A percentile compares a stretch with the other conserved stretches of the same genome.
phyloP scores from a whole-genome alignment of 805 yeast species.

The Kazachstania martiniae region DNA sequence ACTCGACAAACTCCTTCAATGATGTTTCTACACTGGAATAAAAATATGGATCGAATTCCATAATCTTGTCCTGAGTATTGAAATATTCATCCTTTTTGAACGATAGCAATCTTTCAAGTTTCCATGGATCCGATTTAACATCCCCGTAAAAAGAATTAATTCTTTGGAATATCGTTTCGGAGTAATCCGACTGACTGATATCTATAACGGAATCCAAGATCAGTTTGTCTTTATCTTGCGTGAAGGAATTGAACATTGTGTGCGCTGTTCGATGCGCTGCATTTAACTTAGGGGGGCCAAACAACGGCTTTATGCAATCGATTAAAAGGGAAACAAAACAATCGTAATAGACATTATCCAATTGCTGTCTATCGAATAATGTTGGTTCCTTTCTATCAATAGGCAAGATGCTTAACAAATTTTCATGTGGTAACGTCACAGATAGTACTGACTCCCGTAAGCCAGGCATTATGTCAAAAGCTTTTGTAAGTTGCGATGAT shows the following conservation, averaged over 20 bases:
- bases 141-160: slow-evolving; percentile 8
- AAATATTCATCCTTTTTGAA: slow-evolving; percentile 1
- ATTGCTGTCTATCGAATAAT: too few relatives aligned
- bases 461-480: slow-evolving; percentile 3
- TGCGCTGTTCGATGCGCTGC: too few relatives aligned
- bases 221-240: neutral
- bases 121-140: slow-evolving; percentile 9
- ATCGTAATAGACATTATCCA: too few relatives aligned
- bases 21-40: slow-evolving; percentile 11
- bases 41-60: slow-evolving; percentile 1
- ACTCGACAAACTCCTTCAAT: slow-evolving; percentile 5
- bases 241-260: too few relatives aligned
- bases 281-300: too few relatives aligned
- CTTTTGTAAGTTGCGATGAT: slow-evolving; percentile 7
- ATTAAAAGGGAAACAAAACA: too few relatives aligned
- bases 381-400: too few relatives aligned
- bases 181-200: slow-evolving; percentile 3
- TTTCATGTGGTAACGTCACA: slow-evolving; percentile 7
- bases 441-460: slow-evolving; percentile 7
- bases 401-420: too few relatives aligned
- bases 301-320: too few relatives aligned
- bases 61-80: neutral
- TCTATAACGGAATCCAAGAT: slow-evolving; percentile 6
- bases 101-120: slow-evolving; percentile 7
- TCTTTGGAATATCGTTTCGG: slow-evolving; percentile 8